Base-by-base conservation (phyloP, 1,284 basidiomycete species). In the Boletus holoroseus region DNA sequence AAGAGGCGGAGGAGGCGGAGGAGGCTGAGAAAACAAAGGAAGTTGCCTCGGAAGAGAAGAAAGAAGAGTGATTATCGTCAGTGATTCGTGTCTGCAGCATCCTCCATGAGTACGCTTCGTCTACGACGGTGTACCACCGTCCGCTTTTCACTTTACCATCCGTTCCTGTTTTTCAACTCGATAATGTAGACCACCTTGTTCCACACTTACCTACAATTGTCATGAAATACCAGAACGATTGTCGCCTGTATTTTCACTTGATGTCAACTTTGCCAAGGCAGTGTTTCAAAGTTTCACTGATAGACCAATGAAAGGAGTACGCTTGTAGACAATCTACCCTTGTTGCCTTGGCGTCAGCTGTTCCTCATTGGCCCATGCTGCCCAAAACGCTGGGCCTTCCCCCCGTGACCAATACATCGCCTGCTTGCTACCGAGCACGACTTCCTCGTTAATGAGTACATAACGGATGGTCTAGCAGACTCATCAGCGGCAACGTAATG, bases 361-460 rank as follows among this genome's bases (percentile, higher is more conserved):
- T 37, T 83, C 80, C 59, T 82, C 82, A 36, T 73, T 72, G 32
- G 78, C 73, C 68, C 80, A 76, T 27, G 76, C 76, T 22, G 71
- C 70, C 67, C 76, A 76, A 57, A 80, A 83, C 12, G 71, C 69
- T 11, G 73, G 63, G 0, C 74, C 75, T 50, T 86, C 80, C 1
- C 77, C 77, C 48, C 82, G 71, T 3, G 74, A 73, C 74, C 81
- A 88, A 63, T 85, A 87, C 53, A 76, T 62, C 1, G 82, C 78
- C 4, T 71, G 68, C 38, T 70, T 67, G 47, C 76, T 68, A 2
- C 77, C 76, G 18, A 70, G 70, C 3, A 78, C 82, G 3, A 79
- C 76, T 2, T 70, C 72, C 50, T 76, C 74, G 16, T 77, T 76
- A 49, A 88, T 73, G 44, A 88, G 74, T 13, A 86, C 79, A 62